Conservation (phyloP, 208 protist species). For the Trypanosoma congolense region DNA sequence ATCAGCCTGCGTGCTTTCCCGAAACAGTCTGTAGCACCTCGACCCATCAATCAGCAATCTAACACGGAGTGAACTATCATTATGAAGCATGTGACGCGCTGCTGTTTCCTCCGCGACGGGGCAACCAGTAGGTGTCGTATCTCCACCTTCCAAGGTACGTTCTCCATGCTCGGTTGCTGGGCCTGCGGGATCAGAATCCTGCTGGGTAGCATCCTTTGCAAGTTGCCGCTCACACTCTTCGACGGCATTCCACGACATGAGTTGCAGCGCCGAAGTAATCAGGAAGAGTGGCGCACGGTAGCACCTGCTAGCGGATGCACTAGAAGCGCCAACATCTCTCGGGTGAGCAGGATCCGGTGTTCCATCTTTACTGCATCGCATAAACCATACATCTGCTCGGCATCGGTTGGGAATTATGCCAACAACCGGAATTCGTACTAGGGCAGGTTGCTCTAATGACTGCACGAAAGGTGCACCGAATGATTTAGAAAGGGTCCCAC, state of each 20-base stretch:
- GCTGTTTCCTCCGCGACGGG: neutral
- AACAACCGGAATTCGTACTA: constrained; percentile 21
- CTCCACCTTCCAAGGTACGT: neutral
- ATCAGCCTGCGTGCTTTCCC: constrained; percentile 60
- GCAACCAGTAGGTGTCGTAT: neutral
- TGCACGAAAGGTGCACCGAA: neutral
- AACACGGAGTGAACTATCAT: constrained; percentile 19
- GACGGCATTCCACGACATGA: constrained; percentile 75
- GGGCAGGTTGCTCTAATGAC: neutral
- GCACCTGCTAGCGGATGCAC: constrained; percentile 6
- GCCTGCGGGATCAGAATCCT: neutral
- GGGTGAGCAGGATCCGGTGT: constrained; percentile 3
- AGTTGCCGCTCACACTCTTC: constrained; percentile 28
- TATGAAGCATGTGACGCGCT: neutral
- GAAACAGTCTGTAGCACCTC: constrained; percentile 50
- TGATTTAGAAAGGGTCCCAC: neutral
- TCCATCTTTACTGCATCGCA: constrained; percentile 16
- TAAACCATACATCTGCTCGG: constrained; percentile 75
- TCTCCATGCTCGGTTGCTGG: neutral
- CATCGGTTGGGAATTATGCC: constrained; percentile 67
- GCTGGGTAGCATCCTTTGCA: neutral
- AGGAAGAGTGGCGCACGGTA: constrained; percentile 77
- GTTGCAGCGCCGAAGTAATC: constrained; percentile 63
- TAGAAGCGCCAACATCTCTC: constrained; percentile 7
- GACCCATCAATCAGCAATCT: constrained; percentile 49